Base-by-base conservation (phyloP, 345 rosid genomes). In the Brassica cretica region DNA sequence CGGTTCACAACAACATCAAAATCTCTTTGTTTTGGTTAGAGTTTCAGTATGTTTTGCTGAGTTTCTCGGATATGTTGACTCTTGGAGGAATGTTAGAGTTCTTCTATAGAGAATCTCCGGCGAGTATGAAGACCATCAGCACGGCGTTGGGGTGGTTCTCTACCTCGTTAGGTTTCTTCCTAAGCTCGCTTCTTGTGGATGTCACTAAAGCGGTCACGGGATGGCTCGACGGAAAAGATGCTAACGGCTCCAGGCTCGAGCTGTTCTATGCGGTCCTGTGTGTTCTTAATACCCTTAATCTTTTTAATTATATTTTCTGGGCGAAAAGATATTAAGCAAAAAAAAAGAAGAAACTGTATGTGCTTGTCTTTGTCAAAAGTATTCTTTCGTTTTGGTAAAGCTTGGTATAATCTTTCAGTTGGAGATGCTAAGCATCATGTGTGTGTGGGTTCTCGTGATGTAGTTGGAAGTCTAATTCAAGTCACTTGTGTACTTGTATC, bases 51-150 rank as follows among this genome's bases (percentile, higher is more conserved):
- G 66, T 88, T 24, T 55, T 88, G 53, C 80, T 87, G 5, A 89
- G 88, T 33, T 35, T 85, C 44, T 84, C 92, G 0, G 92, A 88
- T 66, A 71, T 90, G 87, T 71, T 88, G 10, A 85, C 94, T 2
- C 80, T 88, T 1, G 88, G 84, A 1, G 94, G 94, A 55, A 86
- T 88, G 90, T 85, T 90, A 0, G 91, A 86, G 83, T 90, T 90
- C 58, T 90, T 90, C 80, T 87, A 86, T 79, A 84, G 82, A 0
- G 87, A 84, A 70, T 84, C 92, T 5, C 91, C 88, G 0, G 68
- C 72, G 10, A 83, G 78, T 46, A 85, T 90, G 89, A 84, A 84
- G 77, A 85, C 88, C 61, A 81, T 77, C 18, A 66, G 83, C 61
- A 90, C 88, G 0, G 84, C 92, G 15, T 74, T 90, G 67, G 83